Conservation (phyloP, 306 rosid species). For the Glycyrrhiza uralensis region DNA sequence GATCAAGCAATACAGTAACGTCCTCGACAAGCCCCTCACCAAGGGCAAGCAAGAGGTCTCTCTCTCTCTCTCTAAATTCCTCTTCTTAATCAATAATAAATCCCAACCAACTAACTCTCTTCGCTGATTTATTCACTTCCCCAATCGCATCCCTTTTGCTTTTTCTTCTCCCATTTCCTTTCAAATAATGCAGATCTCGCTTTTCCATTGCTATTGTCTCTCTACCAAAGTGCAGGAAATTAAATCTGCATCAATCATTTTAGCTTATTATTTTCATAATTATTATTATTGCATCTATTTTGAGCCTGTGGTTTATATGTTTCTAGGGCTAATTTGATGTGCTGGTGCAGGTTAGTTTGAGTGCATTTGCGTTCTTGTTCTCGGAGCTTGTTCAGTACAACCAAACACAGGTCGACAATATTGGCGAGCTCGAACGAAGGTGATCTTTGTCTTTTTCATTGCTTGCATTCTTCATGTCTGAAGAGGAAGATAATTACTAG, state of each 20-base stretch:
- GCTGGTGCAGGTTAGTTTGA: constrained; percentile 82
- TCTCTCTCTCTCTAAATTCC: background rate
- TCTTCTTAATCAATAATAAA: background rate
- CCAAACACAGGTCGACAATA: constrained; percentile 96
- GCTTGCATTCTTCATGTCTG: background rate
- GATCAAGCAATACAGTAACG: constrained; percentile 89
- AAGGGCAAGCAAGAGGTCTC: constrained; percentile 39
- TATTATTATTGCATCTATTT: too few relatives aligned
- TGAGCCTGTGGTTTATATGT: too few relatives aligned
- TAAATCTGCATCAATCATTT: background rate
- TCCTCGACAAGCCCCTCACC: constrained; percentile 84
- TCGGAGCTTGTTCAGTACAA: constrained; percentile 99
- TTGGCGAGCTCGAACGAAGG: constrained; percentile 96
- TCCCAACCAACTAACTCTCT: background rate
- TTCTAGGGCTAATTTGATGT: background rate
- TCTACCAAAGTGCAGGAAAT: background rate
- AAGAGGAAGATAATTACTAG: background rate
- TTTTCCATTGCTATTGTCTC: background rate
- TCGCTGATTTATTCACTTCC: background rate
- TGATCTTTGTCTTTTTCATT: constrained; percentile 10
- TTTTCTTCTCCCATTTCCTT: background rate
- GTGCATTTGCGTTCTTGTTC: constrained; percentile 96
- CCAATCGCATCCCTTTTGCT: background rate
- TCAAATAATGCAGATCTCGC: constrained; percentile 17
- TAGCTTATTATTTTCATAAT: too few relatives aligned